Evolutionary conservation across 2,329 filamentous ascomycete species (phyloP).

Genomic region (Colletotrichum orchidophilum): DNA sequence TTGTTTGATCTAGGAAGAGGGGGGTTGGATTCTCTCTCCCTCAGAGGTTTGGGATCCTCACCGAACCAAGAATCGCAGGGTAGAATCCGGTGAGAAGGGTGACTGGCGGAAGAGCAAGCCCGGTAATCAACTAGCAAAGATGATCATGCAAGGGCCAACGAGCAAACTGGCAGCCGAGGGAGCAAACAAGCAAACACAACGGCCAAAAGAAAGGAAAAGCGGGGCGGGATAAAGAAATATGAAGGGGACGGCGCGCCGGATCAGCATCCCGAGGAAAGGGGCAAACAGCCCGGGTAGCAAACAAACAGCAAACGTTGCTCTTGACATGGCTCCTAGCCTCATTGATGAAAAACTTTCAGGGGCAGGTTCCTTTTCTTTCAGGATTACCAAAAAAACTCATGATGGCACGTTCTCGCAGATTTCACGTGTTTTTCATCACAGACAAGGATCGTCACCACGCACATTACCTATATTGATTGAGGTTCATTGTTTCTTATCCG

Average conservation of each 20-base stretch:
- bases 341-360: background rate
- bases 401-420: background rate
- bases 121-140: background rate
- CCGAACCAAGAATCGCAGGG: background rate
- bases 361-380: background rate
- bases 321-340: background rate
- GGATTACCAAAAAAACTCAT: background rate
- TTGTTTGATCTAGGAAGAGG: no score
- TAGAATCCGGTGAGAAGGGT: background rate
- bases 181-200: background rate
- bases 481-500: background rate
- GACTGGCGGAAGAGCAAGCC: background rate
- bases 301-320: background rate
- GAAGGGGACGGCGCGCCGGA: background rate
- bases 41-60: background rate
- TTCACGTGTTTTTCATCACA: background rate
- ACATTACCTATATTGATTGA: background rate
- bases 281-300: background rate
- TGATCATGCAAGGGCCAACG: constrained; percentile 16
- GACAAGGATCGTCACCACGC: background rate
- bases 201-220: background rate
- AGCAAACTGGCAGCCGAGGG: background rate
- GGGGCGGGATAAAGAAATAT: background rate
- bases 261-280: background rate
- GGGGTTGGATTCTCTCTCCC: background rate